Evolutionary conservation across 192 early-diverging fungal species (phyloP).

Genomic region (Entomortierella lignicola): DNA sequence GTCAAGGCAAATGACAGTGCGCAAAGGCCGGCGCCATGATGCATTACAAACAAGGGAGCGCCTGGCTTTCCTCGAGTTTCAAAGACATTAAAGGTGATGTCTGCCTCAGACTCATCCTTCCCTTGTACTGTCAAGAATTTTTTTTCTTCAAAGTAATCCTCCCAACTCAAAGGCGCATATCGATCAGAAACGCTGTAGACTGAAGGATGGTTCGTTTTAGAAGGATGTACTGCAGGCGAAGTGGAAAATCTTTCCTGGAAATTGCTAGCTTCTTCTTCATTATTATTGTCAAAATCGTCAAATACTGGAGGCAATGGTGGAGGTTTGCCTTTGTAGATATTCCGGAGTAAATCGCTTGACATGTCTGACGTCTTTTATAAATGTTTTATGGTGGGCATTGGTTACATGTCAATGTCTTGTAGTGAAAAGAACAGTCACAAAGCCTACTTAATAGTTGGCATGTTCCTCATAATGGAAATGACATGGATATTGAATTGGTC

Average conservation of each 20-base stretch:
- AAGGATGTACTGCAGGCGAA: constrained; percentile 34
- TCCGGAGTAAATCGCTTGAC: constrained; percentile 50
- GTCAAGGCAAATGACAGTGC: constrained; percentile 76
- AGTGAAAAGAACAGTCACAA: too few relatives aligned
- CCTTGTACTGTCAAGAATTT: constrained; percentile 37
- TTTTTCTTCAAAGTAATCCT: constrained; percentile 67
- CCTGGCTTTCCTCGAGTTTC: constrained; percentile 44
- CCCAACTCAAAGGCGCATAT: constrained; percentile 63
- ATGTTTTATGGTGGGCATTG: not conserved
- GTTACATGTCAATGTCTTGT: too few relatives aligned
- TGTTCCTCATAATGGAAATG: not conserved
- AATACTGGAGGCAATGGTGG: constrained; percentile 44
- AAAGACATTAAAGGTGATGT: constrained; percentile 60
- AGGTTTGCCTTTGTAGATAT: constrained; percentile 57
- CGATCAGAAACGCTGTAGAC: constrained; percentile 10
- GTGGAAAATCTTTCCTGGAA: constrained; percentile 10
- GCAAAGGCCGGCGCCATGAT: constrained; percentile 84
- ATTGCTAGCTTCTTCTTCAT: constrained; percentile 4
- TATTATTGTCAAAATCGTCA: constrained; percentile 5
- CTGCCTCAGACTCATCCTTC: constrained; percentile 5
- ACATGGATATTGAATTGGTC: not conserved
- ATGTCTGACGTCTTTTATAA: not conserved
- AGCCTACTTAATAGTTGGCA: too few relatives aligned
- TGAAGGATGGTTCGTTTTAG: constrained; percentile 1
- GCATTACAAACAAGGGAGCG: constrained; percentile 78